phyloP scores from a whole-genome alignment of 768 basidiomycete species.

The Suillus hirtellus region DNA sequence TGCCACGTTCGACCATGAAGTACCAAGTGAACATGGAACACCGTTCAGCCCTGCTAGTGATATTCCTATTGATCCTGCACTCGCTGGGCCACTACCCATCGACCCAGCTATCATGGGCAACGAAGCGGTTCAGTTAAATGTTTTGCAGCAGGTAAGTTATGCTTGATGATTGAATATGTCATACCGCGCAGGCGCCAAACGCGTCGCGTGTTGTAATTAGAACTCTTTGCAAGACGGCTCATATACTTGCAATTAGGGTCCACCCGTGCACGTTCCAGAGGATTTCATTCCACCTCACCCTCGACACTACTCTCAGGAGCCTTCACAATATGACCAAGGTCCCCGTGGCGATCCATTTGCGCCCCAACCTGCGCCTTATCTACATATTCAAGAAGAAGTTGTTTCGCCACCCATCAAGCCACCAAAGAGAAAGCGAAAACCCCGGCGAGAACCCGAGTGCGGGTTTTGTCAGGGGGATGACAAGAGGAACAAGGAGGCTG shows the following conservation, averaged over 20 bases:
- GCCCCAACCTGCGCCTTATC: constrained; percentile 57
- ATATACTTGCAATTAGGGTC: constrained; percentile 25
- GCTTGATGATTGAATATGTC: constrained; percentile 20
- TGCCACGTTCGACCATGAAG: constrained; percentile 52
- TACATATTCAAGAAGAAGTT: constrained; percentile 47
- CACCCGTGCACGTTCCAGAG: constrained; percentile 33
- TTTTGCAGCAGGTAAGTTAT: constrained; percentile 40
- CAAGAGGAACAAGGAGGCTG: constrained; percentile 52
- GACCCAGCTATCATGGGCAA: constrained; percentile 51
- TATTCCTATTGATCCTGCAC: constrained; percentile 83
- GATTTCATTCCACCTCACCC: constrained; percentile 18
- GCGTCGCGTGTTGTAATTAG: constrained; percentile 70
- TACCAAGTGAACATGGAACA: constrained; percentile 59
- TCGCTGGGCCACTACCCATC: constrained; percentile 47
- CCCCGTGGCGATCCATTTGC: constrained; percentile 86
- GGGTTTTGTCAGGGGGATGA: constrained; percentile 77
- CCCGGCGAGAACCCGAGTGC: constrained; percentile 64
- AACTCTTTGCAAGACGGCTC: constrained; percentile 20
- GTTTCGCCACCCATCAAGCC: constrained; percentile 44
- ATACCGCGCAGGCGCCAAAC: constrained; percentile 38
- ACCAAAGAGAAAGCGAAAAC: constrained; percentile 46
- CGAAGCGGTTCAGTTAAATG: constrained; percentile 17
- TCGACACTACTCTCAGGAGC: constrained; percentile 32
- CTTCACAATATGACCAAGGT: constrained; percentile 63
- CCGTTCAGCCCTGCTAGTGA: constrained; percentile 58